Evolutionary conservation across 345 rosid species (phyloP).

Genomic region (Eucalyptus viminalis): DNA sequence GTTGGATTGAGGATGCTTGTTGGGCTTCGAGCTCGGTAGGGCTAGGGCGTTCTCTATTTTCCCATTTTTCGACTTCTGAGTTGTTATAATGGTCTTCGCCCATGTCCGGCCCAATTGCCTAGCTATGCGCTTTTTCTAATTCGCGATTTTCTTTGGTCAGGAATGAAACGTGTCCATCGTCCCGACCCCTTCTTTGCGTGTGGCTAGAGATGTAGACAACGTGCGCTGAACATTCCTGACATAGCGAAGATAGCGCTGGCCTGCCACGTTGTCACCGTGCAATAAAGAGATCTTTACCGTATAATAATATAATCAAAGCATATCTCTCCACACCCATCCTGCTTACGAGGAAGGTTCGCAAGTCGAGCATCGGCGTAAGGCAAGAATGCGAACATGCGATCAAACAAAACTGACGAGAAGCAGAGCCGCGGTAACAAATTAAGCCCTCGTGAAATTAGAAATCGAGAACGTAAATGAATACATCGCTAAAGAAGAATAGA

Average conservation of each 20-base stretch:
- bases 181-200: not conserved
- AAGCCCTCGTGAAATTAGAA: not conserved
- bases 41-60: not conserved
- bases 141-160: not conserved
- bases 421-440: not conserved
- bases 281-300: not conserved
- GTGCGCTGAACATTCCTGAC: not conserved
- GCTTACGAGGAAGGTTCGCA: not conserved
- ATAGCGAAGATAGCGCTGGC: not conserved
- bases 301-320: not conserved
- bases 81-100: not conserved
- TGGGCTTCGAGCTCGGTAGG: not conserved
- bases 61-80: not conserved
- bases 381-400: not conserved
- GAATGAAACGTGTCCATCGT: not conserved
- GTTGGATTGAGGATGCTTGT: not conserved
- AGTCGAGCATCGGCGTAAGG: not conserved
- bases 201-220: not conserved
- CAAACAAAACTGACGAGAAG: not conserved
- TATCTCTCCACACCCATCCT: not conserved
- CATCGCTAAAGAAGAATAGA: not conserved
- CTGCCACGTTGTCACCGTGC: not conserved
- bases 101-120: not conserved
- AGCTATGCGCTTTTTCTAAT: not conserved
- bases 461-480: not conserved